phyloP scores from a whole-genome alignment of 441 rosid genomes.

The Metrosideros polymorpha region DNA sequence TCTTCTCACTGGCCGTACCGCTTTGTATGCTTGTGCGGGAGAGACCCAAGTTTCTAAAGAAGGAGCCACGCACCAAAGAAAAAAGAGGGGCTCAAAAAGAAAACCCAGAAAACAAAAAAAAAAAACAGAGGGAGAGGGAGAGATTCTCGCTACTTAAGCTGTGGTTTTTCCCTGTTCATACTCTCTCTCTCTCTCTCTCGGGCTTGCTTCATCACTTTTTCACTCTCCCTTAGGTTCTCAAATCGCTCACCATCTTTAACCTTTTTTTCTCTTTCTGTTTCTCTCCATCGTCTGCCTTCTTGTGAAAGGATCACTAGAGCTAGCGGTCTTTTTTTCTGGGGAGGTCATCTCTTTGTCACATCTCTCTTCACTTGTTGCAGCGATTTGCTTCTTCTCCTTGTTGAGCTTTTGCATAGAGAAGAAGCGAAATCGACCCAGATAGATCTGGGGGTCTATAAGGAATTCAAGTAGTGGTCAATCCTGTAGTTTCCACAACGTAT shows the following conservation, averaged over 20 bases:
- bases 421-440: neutral
- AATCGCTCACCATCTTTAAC: neutral
- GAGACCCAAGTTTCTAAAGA: neutral
- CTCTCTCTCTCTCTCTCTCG: neutral
- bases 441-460: neutral
- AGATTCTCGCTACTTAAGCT: neutral
- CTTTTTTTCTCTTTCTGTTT: neutral
- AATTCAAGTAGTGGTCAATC: neutral
- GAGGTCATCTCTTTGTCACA: neutral
- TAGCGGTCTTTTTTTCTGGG: neutral
- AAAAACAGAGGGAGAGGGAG: neutral
- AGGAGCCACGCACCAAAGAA: neutral
- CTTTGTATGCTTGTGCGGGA: neutral
- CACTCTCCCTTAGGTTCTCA: neutral
- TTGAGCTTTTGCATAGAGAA: neutral
- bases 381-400: neutral
- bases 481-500: neutral
- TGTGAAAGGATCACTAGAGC: neutral
- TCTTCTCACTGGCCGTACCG: neutral
- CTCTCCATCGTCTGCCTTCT: neutral
- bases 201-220: neutral
- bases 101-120: neutral
- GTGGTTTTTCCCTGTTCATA: neutral
- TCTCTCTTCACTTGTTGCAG: neutral
- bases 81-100: neutral